Conservation (phyloP, 768 basidiomycete genomes). For the Kwoniella shandongensis region DNA sequence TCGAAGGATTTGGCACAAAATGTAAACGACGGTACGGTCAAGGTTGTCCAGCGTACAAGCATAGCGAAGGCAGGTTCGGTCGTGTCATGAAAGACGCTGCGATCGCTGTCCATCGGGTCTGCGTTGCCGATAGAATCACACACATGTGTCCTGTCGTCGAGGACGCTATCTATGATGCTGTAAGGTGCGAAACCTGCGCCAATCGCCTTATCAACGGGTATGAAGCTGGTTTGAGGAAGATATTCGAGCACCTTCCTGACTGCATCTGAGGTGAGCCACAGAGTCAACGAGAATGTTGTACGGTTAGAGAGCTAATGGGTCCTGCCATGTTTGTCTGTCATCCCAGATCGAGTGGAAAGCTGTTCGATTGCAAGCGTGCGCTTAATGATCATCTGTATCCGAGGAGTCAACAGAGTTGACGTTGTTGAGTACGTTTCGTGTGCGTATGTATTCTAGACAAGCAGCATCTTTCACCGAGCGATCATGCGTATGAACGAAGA, state of each 20-base stretch:
- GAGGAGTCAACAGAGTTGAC: no score
- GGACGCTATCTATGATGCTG: constrained; percentile 1
- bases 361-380: no score
- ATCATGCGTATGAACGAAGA: no score
- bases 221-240: constrained; percentile 12
- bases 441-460: no score
- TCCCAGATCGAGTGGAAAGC: no score
- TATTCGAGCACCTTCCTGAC: neutral
- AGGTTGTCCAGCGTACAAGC: constrained; percentile 10
- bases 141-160: constrained; percentile 1
- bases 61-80: neutral
- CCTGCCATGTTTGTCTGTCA: no score
- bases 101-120: neutral
- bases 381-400: no score
- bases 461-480: no score
- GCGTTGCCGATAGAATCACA: neutral
- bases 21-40: constrained; percentile 10
- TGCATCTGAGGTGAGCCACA: neutral
- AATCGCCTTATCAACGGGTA: constrained; percentile 17
- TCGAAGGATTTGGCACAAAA: constrained; percentile 11
- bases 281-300: no score
- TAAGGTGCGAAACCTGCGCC: constrained; percentile 10
- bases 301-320: no score
- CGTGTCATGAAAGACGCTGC: neutral
- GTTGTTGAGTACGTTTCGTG: no score